Conservation (phyloP, 2,329 filamentous ascomycete species). For the Tolypocladium guangdongense region DNA sequence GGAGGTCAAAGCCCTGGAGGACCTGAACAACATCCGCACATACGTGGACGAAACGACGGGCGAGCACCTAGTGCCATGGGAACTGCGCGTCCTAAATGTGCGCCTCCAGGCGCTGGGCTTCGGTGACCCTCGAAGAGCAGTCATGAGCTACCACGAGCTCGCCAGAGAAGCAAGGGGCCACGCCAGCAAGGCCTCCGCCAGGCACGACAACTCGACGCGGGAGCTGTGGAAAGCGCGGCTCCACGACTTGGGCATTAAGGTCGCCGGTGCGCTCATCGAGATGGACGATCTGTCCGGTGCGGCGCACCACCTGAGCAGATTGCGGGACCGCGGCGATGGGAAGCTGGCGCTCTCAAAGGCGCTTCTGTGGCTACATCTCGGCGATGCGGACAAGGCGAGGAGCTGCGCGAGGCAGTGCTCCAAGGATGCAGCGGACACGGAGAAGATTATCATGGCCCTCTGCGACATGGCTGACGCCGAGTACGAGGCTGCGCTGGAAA, state of each 20-base stretch:
- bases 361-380: conserved; percentile 67
- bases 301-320: conserved; percentile 54
- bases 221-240: conserved; percentile 63
- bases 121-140: conserved; percentile 68
- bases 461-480: conserved; percentile 69
- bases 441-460: conserved; percentile 52
- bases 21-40: conserved; percentile 42
- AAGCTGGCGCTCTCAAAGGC: conserved; percentile 40
- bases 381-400: conserved; percentile 60
- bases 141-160: conserved; percentile 87
- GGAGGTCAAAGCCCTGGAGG: conserved; percentile 53
- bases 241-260: conserved; percentile 60
- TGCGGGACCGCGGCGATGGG: conserved; percentile 32
- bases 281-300: conserved; percentile 85
- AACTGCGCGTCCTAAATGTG: conserved; percentile 70
- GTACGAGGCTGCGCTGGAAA: conserved; percentile 50
- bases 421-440: conserved; percentile 21
- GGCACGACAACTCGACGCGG: conserved; percentile 41
- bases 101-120: conserved; percentile 79
- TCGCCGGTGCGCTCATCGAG: conserved; percentile 60
- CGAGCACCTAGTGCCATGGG: conserved; percentile 72
- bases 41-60: conserved; percentile 45
- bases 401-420: conserved; percentile 30
- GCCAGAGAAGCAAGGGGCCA: conserved; percentile 62
- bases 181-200: conserved; percentile 34